phyloP scores from a whole-genome alignment of 441 rosid genomes.

The Gossypium lobatum region DNA sequence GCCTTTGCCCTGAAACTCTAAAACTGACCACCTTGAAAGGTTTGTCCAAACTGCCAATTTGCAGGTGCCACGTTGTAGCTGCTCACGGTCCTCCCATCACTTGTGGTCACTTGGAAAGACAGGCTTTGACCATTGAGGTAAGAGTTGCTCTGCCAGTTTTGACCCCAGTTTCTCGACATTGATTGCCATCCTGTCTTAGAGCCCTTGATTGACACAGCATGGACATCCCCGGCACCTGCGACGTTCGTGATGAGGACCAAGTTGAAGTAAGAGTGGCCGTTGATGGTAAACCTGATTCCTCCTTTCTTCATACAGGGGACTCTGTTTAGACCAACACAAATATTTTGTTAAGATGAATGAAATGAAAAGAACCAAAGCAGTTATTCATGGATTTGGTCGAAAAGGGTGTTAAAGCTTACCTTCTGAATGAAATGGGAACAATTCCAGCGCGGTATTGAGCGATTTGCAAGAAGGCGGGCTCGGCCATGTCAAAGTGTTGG shows the following conservation, averaged over 20 bases:
- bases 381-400: not conserved
- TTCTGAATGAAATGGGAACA: conserved; percentile 75
- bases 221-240: conserved; percentile 62
- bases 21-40: conserved; percentile 59
- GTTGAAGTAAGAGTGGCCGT: conserved; percentile 78
- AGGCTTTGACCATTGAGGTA: conserved; percentile 57
- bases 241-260: conserved; percentile 58
- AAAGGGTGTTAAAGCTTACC: conserved; percentile 29
- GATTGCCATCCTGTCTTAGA: conserved; percentile 57
- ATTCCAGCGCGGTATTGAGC: conserved; percentile 91
- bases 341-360: not conserved
- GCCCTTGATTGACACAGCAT: conserved; percentile 53
- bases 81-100: conserved; percentile 64
- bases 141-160: conserved; percentile 74
- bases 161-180: conserved; percentile 79
- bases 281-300: conserved; percentile 59
- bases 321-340: conserved; percentile 24
- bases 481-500: conserved; percentile 84
- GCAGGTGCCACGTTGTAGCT: conserved; percentile 46
- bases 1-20: conserved; percentile 3
- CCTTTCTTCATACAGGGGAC: conserved; percentile 62
- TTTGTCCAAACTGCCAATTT: conserved; percentile 80
- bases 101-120: conserved; percentile 66
- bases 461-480: conserved; percentile 82
- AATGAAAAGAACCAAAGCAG: too few relatives aligned